Evolutionary conservation across 495 filamentous ascomycete genomes (phyloP).

Genomic region (Aspergillus heteromorphus): DNA sequence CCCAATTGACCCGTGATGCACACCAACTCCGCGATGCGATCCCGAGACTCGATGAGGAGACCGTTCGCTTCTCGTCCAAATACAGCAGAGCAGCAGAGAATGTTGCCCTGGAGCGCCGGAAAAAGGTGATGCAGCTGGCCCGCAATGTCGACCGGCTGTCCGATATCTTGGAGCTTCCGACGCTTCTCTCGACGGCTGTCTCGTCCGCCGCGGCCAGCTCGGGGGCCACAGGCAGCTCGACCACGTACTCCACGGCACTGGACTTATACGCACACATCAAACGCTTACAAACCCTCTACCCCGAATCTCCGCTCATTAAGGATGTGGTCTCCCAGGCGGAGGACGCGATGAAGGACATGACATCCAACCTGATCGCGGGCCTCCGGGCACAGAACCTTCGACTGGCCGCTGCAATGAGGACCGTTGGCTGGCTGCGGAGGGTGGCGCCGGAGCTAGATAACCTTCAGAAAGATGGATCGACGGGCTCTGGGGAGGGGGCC

Average conservation of each 20-base stretch:
- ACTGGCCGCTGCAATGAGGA: constrained; percentile 85
- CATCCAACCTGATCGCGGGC: constrained; percentile 71
- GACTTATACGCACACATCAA: constrained; percentile 94
- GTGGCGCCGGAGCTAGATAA: constrained; percentile 74
- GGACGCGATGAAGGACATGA: constrained; percentile 84
- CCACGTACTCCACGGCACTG: constrained; percentile 83
- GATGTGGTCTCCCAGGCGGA: constrained; percentile 76
- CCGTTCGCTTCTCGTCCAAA: constrained; percentile 73
- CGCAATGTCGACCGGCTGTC: constrained; percentile 85
- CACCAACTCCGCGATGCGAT: constrained; percentile 62
- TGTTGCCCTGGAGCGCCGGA: constrained; percentile 65
- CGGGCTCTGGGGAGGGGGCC: constrained; percentile 50
- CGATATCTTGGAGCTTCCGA: constrained; percentile 88
- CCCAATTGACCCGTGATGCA: constrained; percentile 59
- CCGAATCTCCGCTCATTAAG: constrained; percentile 65
- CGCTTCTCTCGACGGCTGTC: constrained; percentile 72
- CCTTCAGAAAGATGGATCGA: constrained; percentile 33
- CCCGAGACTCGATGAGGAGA: constrained; percentile 72
- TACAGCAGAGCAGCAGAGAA: constrained; percentile 75
- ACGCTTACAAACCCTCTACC: constrained; percentile 75
- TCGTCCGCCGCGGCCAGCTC: constrained; percentile 51
- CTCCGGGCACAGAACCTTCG: constrained; percentile 76
- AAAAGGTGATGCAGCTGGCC: constrained; percentile 77
- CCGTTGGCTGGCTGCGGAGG: constrained; percentile 84
- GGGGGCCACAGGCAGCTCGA: constrained; percentile 40